These are phyloP conservation scores for Dactylorhiza incarnata DNA, from an alignment of 106 monocot species.

Conservation along the genomic window DNA sequence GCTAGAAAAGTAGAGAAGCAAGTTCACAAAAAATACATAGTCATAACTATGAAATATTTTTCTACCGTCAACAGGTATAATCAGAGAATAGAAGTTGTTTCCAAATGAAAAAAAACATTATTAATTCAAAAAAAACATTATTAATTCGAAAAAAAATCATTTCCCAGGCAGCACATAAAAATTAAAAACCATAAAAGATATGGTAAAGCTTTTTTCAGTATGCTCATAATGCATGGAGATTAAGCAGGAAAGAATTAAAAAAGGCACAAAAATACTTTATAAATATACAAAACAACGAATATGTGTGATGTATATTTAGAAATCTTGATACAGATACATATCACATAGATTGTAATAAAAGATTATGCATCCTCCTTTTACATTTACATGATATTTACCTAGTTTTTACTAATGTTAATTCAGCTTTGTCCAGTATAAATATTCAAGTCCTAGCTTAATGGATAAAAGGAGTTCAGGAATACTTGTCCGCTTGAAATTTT, in stretches of 20 bases:
- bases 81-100: neutral
- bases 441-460: neutral
- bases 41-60: neutral
- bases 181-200: neutral
- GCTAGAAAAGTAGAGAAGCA: neutral
- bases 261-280: too few species aligned
- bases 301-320: too few species aligned
- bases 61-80: neutral
- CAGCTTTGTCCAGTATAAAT: too few species aligned
- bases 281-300: too few species aligned
- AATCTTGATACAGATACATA: too few species aligned
- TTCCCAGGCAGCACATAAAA: neutral
- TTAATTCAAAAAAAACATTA: neutral
- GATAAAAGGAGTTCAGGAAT: neutral
- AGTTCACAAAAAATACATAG: neutral
- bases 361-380: too few species aligned
- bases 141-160: neutral
- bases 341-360: too few species aligned
- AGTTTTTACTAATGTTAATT: too few species aligned
- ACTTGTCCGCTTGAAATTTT: too few species aligned
- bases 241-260: too few species aligned
- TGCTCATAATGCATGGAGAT: too few species aligned
- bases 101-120: neutral
- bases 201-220: neutral
- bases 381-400: too few species aligned